Base-by-base conservation (phyloP, 345 rosid genomes). In the Garcia nutans region DNA sequence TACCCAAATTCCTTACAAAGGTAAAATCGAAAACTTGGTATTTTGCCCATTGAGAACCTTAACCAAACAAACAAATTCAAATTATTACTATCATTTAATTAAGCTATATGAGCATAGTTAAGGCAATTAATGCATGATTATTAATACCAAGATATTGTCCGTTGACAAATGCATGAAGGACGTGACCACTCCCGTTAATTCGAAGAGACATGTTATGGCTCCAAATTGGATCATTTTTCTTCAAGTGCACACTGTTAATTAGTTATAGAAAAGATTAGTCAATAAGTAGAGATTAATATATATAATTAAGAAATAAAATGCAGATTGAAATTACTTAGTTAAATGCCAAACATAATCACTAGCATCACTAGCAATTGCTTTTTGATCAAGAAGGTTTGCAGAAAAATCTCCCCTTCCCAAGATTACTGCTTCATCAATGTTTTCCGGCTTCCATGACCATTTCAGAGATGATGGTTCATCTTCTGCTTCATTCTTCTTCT, bases 401-500 rank as follows among this genome's bases (percentile, higher is more conserved):
- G 56, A 16, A 22, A 74, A 9, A 12, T 67, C 57, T 1, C 82
- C 78, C 59, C 8, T 8, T 10, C 75, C 82, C 11, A 52, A 62
- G 23, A 19, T 11, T 0, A 82, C 72, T 6, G 82, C 20, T 33
- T 77, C 68, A 2, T 74, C 78, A 17, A 80, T 70, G 0, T 17
- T 37, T 76, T 93, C 92, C 0, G 93, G 91, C 68, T 85, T 88
- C 97, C 93, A 91, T 1, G 54, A 60, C 96, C 93, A 89, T 55
- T 77, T 70, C 2, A 88, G 78, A 41, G 80, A 74, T 62, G 58
- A 23, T 2, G 87, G 82, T 68, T 84, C 70, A 24, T 75, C 42
- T 49, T 83, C 84, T 6, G 85, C 84, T 55, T 64, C 73, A 64
- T 85, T 83, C 9, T 76, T 33, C 47, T 59, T 68, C 15, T 82